Evolutionary conservation across 495 filamentous ascomycete genomes (phyloP).

Genomic region (Pyronema domesticum): DNA sequence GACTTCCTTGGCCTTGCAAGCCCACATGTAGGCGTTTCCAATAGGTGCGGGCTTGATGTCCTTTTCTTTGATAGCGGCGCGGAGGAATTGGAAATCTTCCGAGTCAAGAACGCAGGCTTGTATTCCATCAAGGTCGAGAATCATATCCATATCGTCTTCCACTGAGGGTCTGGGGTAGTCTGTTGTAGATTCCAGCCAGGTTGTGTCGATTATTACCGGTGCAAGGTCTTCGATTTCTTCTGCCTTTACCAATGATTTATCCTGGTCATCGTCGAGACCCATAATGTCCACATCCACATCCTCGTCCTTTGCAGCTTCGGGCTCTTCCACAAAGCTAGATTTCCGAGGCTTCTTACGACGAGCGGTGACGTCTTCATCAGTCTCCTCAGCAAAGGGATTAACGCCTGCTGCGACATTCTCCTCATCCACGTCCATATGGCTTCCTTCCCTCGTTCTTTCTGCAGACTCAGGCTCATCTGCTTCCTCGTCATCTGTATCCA

Average conservation of each 20-base stretch:
- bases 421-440: constrained; percentile 10
- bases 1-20: constrained; percentile 79
- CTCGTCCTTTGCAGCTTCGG: constrained; percentile 11
- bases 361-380: neutral
- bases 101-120: constrained; percentile 62
- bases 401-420: constrained; percentile 3
- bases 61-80: constrained; percentile 28
- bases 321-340: neutral
- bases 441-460: neutral
- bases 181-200: constrained; percentile 40
- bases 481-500: constrained; percentile 22
- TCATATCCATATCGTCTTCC: constrained; percentile 44
- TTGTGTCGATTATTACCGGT: constrained; percentile 2
- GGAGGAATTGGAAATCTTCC: constrained; percentile 50
- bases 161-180: constrained; percentile 45
- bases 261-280: constrained; percentile 1
- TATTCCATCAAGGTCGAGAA: constrained; percentile 62
- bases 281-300: constrained; percentile 16
- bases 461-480: neutral
- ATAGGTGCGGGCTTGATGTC: constrained; percentile 35
- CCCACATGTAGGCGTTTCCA: constrained; percentile 56
- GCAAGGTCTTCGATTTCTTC: constrained; percentile 39
- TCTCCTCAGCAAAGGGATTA: neutral
- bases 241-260: neutral
- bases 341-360: constrained; percentile 14